Evolutionary conservation across 148 eudicot genomes (phyloP).

Genomic region (Simmondsia chinensis): DNA sequence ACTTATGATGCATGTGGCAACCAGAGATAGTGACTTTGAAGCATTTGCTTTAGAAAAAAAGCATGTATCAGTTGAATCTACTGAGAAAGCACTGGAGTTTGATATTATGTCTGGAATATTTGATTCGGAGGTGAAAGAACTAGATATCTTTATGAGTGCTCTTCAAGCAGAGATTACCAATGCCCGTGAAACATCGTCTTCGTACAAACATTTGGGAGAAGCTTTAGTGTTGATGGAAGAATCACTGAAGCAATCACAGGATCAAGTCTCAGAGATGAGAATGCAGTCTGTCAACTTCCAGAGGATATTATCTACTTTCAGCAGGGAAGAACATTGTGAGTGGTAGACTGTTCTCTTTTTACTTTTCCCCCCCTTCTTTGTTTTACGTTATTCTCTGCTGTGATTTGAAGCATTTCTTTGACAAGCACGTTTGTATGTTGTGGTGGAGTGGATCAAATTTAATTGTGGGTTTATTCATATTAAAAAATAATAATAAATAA

Average conservation of each 20-base stretch:
- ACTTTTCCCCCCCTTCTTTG: neutral
- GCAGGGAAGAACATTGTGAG: conserved; percentile 44
- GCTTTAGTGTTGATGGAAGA: conserved; percentile 29
- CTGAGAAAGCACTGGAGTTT: conserved; percentile 55
- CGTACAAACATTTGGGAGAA: conserved; percentile 32
- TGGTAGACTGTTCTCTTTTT: neutral
- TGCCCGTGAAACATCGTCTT: conserved; percentile 31
- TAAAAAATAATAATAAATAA: no score
- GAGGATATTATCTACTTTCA: conserved; percentile 28
- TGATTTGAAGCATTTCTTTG: neutral
- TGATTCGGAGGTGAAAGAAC: conserved; percentile 61
- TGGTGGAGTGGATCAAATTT: no score
- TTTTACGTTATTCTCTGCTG: neutral
- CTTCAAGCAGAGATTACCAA: conserved; percentile 38
- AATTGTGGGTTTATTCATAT: no score
- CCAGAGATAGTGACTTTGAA: conserved; percentile 79
- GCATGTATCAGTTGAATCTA: conserved; percentile 19
- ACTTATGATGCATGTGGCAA: conserved; percentile 70
- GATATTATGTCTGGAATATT: conserved; percentile 63
- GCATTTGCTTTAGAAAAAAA: conserved; percentile 39
- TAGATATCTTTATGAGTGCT: conserved; percentile 31
- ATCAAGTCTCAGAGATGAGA: conserved; percentile 63
- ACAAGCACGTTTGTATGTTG: no score
- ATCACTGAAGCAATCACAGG: conserved; percentile 58
- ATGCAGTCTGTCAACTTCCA: conserved; percentile 56